A percentile compares a stretch with the other conserved stretches of the same genome.
Evolutionary conservation across 148 eudicot genomes (phyloP).

Genomic region (Polygonum maritimum): DNA sequence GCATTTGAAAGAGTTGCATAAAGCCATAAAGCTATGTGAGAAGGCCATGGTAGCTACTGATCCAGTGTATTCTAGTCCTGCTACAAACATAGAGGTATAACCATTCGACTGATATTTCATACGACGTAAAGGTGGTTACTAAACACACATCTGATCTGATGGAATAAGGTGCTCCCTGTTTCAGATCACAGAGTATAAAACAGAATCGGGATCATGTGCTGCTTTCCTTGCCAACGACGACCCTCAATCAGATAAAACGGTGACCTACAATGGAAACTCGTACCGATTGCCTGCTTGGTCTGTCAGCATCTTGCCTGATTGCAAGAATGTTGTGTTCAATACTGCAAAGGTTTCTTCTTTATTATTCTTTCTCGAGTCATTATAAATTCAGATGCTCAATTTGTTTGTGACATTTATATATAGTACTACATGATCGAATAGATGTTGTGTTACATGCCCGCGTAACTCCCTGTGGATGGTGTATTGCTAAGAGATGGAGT

Average conservation of each 20-base stretch:
- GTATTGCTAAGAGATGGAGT: too few species aligned
- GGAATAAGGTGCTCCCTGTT: conserved; percentile 6
- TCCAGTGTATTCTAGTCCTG: conserved; percentile 57
- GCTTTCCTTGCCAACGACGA: conserved; percentile 80
- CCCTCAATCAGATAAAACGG: conserved; percentile 58
- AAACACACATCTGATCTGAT: too few species aligned
- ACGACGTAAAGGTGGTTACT: too few species aligned
- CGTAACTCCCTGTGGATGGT: too few species aligned
- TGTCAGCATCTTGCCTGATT: conserved; percentile 98
- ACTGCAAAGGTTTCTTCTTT: conserved; percentile 70
- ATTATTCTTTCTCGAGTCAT: neutral
- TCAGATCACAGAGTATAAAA: conserved; percentile 73
- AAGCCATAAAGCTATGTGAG: conserved; percentile 91
- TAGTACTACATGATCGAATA: too few species aligned
- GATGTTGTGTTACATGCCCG: too few species aligned
- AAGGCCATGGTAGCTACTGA: conserved; percentile 79
- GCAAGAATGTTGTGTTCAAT: conserved; percentile 82
- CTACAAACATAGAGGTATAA: conserved; percentile 64
- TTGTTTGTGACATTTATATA: too few species aligned
- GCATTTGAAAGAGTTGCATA: conserved; percentile 78
- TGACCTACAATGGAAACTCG: conserved; percentile 66
- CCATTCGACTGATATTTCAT: neutral
- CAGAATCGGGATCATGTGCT: conserved; percentile 64
- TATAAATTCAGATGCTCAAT: neutral
- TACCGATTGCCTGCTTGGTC: conserved; percentile 93